These are phyloP conservation scores for Mycena sanguinolenta DNA, from an alignment of 768 basidiomycete species.

Conservation along the genomic window DNA sequence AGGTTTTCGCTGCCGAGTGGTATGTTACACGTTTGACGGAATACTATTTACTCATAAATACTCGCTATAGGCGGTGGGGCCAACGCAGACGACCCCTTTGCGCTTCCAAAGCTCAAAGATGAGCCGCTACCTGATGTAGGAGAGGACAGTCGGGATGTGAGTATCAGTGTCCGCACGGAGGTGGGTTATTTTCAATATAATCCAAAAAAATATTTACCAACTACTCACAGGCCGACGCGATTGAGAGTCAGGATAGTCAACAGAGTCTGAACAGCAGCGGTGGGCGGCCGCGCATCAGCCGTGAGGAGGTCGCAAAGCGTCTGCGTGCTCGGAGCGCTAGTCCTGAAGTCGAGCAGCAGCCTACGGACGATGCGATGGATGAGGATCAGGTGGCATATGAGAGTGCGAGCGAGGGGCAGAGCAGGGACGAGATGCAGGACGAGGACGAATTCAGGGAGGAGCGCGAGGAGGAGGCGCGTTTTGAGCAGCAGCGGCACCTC, in stretches of 20 bases:
- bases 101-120: constrained; percentile 36
- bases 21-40: constrained; percentile 2
- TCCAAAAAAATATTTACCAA: background rate
- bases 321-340: constrained; percentile 61
- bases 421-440: constrained; percentile 31
- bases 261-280: constrained; percentile 29
- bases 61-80: background rate
- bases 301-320: constrained; percentile 66
- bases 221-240: constrained; percentile 1
- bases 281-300: constrained; percentile 61
- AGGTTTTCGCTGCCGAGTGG: constrained; percentile 39
- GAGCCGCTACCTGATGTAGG: constrained; percentile 34
- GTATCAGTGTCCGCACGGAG: constrained; percentile 26
- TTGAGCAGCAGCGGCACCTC: constrained; percentile 8
- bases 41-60: background rate
- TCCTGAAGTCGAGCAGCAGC: constrained; percentile 36
- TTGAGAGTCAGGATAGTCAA: constrained; percentile 3
- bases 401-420: constrained; percentile 21
- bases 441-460: constrained; percentile 39
- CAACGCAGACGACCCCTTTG: constrained; percentile 36
- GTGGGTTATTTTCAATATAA: constrained; percentile 9
- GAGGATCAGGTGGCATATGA: constrained; percentile 31
- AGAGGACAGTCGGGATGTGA: constrained; percentile 36
- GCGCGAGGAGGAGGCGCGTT: constrained; percentile 36
- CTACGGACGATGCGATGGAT: constrained; percentile 7